Percentiles rank a stretch among this genome's conserved stretches.
phyloP scores from a whole-genome alignment of 2,329 filamentous ascomycete genomes.

The Paracamarosporium sp. region DNA sequence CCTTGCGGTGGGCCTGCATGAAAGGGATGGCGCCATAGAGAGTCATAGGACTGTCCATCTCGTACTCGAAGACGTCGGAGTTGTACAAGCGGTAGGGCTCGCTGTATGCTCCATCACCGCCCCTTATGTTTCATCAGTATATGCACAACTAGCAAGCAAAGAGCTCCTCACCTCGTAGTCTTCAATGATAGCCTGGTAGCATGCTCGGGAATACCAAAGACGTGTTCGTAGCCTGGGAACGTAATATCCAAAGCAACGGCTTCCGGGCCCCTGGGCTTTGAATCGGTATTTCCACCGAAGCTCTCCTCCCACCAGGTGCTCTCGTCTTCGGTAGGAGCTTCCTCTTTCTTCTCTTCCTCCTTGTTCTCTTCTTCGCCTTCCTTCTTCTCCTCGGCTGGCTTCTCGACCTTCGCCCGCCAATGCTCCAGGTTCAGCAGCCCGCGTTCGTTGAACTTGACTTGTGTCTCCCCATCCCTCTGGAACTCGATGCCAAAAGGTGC shows the following conservation, averaged over 20 bases:
- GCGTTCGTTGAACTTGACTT: constrained; percentile 89
- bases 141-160: neutral
- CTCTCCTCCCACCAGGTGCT: constrained; percentile 98
- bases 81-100: constrained; percentile 97
- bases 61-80: constrained; percentile 96
- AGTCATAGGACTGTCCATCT: constrained; percentile 97
- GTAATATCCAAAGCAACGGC: constrained; percentile 89
- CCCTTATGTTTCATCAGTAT: constrained; percentile 50
- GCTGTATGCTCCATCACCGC: constrained; percentile 81
- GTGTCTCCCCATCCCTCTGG: constrained; percentile 78
- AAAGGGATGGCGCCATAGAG: constrained; percentile 96
- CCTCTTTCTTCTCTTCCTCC: constrained; percentile 52
- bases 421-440: constrained; percentile 93
- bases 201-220: constrained; percentile 94
- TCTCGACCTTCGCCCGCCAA: constrained; percentile 87
- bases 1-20: constrained; percentile 95
- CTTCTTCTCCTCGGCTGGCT: constrained; percentile 55
- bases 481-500: constrained; percentile 87
- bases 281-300: constrained; percentile 94
- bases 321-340: constrained; percentile 69
- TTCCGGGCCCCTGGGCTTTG: constrained; percentile 93
- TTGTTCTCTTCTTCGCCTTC: constrained; percentile 55
- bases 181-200: constrained; percentile 86
- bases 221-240: constrained; percentile 89
- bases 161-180: constrained; percentile 71